Conservation (phyloP, 192 early-diverging fungal genomes). For the Entrophospora sp. region DNA sequence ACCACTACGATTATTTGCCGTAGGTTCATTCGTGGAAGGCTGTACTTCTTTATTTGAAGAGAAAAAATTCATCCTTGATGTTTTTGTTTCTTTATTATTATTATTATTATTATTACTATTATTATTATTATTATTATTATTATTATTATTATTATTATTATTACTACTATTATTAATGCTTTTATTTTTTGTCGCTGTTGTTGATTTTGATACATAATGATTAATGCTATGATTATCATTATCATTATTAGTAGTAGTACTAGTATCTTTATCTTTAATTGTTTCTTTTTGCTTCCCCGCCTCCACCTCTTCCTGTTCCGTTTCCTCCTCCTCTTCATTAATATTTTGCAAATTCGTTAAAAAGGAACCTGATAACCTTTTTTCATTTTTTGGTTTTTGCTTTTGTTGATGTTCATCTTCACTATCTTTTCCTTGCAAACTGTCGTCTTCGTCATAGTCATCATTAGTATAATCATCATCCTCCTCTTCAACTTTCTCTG, state of each 20-base stretch:
- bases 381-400: not conserved
- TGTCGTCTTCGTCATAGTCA: too few relatives aligned
- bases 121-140: not conserved
- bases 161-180: not conserved
- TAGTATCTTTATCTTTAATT: not conserved
- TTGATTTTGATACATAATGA: not conserved
- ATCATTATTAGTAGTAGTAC: too few relatives aligned
- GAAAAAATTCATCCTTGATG: not conserved
- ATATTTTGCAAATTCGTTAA: not conserved
- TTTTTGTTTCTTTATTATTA: not conserved
- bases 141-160: not conserved
- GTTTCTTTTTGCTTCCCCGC: not conserved
- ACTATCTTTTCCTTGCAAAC: not conserved
- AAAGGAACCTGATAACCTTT: slow-evolving; percentile 5
- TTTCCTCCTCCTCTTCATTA: slow-evolving; percentile 2
- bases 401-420: not conserved
- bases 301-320: slow-evolving; percentile 6
- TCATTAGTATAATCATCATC: too few relatives aligned
- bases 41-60: not conserved
- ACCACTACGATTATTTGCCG: not conserved
- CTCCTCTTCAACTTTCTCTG: not conserved
- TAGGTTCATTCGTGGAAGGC: not conserved
- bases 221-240: not conserved
- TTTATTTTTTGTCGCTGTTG: not conserved
- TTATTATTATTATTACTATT: not conserved